Base-by-base conservation (phyloP, 1,284 basidiomycete species). In the Golubevia sp. region DNA sequence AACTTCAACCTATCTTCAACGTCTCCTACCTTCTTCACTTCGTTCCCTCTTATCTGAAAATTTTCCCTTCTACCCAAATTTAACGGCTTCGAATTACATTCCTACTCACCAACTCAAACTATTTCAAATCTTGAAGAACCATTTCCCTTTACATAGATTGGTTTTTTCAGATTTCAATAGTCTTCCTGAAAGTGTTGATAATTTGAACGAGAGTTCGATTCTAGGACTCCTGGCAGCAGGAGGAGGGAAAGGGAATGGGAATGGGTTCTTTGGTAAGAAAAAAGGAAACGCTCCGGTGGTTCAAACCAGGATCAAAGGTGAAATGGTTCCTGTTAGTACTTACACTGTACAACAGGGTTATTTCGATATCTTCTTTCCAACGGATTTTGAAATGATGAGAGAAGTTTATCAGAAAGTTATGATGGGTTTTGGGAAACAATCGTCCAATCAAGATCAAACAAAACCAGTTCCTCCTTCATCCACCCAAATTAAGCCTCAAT, bases 281-380 rank as follows among this genome's bases (percentile, higher is more conserved):
- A 87, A 88, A 1, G 97, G 96, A 0, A 94, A 92, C 78, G 92
- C 92, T 0, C 97, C 97, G 5, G 97, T 99, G 21, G 97, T 99
- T 24, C 97, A 99, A 86, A 99, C 97, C 20, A 89, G 94, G 56
- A 91, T 91, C 79, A 88, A 88, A 38, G 91, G 91, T 63, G 88
- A 88, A 55, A 96, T 93, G 84, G 66, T 85, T 52, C 91, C 97
- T 2, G 94, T 93, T 74, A 88, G 90, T 64, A 98, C 93, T 18
- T 89, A 97, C 66, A 88, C 96, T 71, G 97, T 99, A 62, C 90
- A 91, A 71, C 97, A 93, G 79, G 97, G 97, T 11, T 96, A 90
- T 85, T 99, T 99, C 84, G 97, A 99, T 85, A 99, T 99, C 70
- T 94, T 99, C 87, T 99, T 99, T 86, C 97, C 97, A 1, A 99